phyloP scores from a whole-genome alignment of 2,329 filamentous ascomycete species.

The Sporothrix humicola region DNA sequence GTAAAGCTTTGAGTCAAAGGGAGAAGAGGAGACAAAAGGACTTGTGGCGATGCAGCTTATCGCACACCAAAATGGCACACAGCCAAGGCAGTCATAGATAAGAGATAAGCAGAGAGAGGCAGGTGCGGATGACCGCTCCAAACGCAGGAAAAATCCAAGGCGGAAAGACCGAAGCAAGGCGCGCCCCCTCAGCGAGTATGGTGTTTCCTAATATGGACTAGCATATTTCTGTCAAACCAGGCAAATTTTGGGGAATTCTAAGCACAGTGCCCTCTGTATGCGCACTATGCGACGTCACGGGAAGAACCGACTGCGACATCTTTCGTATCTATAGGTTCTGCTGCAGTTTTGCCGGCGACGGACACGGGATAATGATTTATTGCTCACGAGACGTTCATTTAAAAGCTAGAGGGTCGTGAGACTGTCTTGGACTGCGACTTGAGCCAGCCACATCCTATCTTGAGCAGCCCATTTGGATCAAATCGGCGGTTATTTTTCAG shows the following conservation, averaged over 20 bases:
- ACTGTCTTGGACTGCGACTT: not conserved
- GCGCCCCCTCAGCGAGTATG: not conserved
- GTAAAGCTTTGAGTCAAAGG: slow-evolving; percentile 19
- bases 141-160: not conserved
- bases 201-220: not conserved
- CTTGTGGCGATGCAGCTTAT: slow-evolving; percentile 32
- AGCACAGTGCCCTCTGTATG: not conserved
- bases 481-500: slow-evolving; percentile 13
- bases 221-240: not conserved
- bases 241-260: not conserved
- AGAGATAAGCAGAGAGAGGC: slow-evolving; percentile 4
- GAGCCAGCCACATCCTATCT: slow-evolving; percentile 21
- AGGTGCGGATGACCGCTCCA: not conserved
- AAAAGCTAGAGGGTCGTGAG: not conserved
- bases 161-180: not conserved
- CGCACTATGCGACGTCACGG: slow-evolving; percentile 30
- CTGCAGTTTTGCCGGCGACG: not conserved
- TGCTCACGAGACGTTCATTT: not conserved
- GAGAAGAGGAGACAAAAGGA: slow-evolving; percentile 19
- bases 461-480: slow-evolving; percentile 4
- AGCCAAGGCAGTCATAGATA: slow-evolving; percentile 20
- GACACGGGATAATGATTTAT: not conserved
- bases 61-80: slow-evolving; percentile 8
- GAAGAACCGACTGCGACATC: not conserved
- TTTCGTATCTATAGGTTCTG: not conserved